phyloP scores from a whole-genome alignment of 352 stramenopile genomes.

The Globisporangium sylvaticum region DNA sequence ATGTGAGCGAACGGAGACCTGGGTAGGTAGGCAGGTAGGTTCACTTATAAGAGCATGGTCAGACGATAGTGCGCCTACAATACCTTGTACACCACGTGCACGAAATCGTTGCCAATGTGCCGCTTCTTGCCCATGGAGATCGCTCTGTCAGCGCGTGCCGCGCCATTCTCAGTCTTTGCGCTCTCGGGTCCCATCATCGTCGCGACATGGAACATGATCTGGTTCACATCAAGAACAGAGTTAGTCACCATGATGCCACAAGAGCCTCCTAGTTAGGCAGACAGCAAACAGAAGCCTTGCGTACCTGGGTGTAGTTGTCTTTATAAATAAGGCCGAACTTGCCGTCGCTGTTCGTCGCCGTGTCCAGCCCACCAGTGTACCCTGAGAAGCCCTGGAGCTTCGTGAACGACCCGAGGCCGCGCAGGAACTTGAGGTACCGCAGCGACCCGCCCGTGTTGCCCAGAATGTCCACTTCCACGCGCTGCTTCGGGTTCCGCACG shows the following conservation, averaged over 20 bases:
- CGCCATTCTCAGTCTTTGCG: not conserved
- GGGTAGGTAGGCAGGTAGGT: not conserved
- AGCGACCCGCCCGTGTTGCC: conserved; percentile 63
- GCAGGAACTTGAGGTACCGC: conserved; percentile 74
- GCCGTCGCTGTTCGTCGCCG: conserved; percentile 58
- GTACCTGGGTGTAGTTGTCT: conserved; percentile 62
- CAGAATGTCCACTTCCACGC: conserved; percentile 65
- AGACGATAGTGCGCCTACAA: no score
- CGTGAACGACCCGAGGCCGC: conserved; percentile 60
- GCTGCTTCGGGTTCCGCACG: conserved; percentile 51
- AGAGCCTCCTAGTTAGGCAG: not conserved
- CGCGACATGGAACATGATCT: conserved; percentile 87
- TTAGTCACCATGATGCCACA: not conserved
- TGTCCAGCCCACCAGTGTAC: conserved; percentile 79
- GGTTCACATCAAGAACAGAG: conserved; percentile 7
- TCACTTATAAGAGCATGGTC: not conserved
- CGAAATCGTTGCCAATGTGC: conserved; percentile 88
- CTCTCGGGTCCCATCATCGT: conserved; percentile 69
- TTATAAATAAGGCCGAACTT: conserved; percentile 75
- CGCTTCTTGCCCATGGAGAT: conserved; percentile 77
- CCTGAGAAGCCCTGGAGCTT: conserved; percentile 59
- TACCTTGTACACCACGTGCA: conserved; percentile 85
- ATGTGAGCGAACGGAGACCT: not conserved
- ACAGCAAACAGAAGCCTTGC: not conserved
- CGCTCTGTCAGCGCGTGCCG: not conserved